Conservation (phyloP, 2,329 filamentous ascomycete genomes). For the Aureobasidium sp. region DNA sequence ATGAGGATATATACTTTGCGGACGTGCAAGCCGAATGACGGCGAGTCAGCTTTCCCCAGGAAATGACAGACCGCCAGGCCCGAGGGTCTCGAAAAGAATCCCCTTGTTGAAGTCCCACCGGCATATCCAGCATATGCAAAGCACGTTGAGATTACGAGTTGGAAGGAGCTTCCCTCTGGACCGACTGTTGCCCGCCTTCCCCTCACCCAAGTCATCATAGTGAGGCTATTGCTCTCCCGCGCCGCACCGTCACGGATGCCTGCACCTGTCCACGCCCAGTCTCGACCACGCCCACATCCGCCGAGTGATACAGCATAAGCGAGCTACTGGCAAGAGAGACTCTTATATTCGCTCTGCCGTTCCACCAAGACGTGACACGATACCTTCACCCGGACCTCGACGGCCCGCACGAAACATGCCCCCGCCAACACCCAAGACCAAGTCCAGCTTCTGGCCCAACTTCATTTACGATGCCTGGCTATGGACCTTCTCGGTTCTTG, state of each 20-base stretch:
- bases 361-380: not conserved
- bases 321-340: not conserved
- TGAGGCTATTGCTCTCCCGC: not conserved
- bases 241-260: not conserved
- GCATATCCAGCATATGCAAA: not conserved
- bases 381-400: not conserved
- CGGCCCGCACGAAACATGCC: not conserved
- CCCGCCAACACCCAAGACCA: not conserved
- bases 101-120: conserved; percentile 9
- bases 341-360: not conserved
- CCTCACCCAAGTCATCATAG: not conserved
- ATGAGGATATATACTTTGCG: no score
- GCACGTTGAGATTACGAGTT: not conserved
- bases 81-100: not conserved
- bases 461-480: conserved; percentile 62
- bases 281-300: not conserved
- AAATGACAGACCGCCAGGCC: not conserved
- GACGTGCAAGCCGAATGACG: not conserved
- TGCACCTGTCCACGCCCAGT: not conserved
- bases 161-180: not conserved
- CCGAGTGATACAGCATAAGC: not conserved
- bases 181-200: not conserved
- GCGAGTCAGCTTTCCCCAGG: conserved; percentile 4
- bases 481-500: conserved; percentile 69
- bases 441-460: conserved; percentile 12